Percentiles rank a stretch among this genome's conserved stretches.
Conservation (phyloP, 176 grass and related monocot genomes). For the Carex scoparia region DNA sequence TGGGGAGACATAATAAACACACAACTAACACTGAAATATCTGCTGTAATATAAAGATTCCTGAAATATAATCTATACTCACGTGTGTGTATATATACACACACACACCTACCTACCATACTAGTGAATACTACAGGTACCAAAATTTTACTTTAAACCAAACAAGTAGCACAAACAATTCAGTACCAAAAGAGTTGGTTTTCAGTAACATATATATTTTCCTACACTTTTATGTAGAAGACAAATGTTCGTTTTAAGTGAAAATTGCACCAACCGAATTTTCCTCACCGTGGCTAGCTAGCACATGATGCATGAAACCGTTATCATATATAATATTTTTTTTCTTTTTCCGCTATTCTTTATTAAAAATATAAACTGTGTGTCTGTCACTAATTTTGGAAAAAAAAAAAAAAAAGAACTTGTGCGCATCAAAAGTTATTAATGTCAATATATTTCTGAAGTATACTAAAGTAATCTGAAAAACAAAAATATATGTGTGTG, state of each 20-base stretch:
- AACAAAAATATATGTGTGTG: too few relatives aligned
- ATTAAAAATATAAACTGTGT: neutral
- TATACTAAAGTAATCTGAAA: neutral
- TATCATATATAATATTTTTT: neutral
- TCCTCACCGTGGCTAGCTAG: neutral
- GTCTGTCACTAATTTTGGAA: neutral
- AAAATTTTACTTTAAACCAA: neutral
- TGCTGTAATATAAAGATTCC: neutral
- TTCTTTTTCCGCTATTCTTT: neutral
- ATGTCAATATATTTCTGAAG: neutral
- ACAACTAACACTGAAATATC: neutral
- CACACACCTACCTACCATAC: neutral
- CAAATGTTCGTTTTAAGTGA: neutral
- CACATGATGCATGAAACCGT: neutral
- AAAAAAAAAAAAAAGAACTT: neutral
- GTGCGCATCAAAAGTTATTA: neutral
- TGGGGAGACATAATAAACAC: neutral
- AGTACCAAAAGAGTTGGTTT: neutral
- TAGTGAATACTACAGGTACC: neutral
- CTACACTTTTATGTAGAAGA: neutral
- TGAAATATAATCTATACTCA: neutral
- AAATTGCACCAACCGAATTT: neutral
- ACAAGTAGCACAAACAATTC: neutral
- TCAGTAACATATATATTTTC: neutral
- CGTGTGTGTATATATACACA: neutral